phyloP scores from a whole-genome alignment of 345 rosid genomes.

The Trapa bicornis region DNA sequence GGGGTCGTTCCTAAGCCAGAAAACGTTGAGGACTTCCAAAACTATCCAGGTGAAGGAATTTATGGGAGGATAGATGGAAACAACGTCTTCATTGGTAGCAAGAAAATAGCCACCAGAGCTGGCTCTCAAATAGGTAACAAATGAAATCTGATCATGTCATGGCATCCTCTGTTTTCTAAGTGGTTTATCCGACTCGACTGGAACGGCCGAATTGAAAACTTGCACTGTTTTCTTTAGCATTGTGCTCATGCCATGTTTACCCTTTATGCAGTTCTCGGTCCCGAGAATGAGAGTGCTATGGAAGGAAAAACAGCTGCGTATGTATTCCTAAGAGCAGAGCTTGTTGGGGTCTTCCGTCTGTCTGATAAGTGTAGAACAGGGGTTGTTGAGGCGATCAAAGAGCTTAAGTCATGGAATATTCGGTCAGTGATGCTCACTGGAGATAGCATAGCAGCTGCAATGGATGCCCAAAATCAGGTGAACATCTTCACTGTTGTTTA shows the following conservation, averaged over 20 bases:
- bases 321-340: slow-evolving; percentile 31
- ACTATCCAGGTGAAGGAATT: slow-evolving; percentile 84
- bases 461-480: slow-evolving; percentile 74
- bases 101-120: slow-evolving; percentile 52
- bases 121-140: slow-evolving; percentile 42
- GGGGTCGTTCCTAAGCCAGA: slow-evolving; percentile 69
- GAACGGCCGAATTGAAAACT: neutral
- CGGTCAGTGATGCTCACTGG: slow-evolving; percentile 79
- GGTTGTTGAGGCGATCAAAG: slow-evolving; percentile 43
- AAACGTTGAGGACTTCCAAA: slow-evolving; percentile 47
- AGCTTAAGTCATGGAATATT: slow-evolving; percentile 42
- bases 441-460: slow-evolving; percentile 56
- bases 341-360: slow-evolving; percentile 47
- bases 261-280: slow-evolving; percentile 20
- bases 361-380: slow-evolving; percentile 76
- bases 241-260: neutral
- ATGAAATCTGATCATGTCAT: neutral
- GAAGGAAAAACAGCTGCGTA: slow-evolving; percentile 56
- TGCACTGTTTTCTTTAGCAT: neutral
- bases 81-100: slow-evolving; percentile 58
- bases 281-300: slow-evolving; percentile 19
- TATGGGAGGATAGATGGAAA: slow-evolving; percentile 61
- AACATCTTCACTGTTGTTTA: slow-evolving; percentile 1
- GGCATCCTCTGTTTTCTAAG: neutral
- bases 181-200: neutral